Base-by-base conservation (phyloP, 176 grass and related monocot species). In the Paspalum notatum region DNA sequence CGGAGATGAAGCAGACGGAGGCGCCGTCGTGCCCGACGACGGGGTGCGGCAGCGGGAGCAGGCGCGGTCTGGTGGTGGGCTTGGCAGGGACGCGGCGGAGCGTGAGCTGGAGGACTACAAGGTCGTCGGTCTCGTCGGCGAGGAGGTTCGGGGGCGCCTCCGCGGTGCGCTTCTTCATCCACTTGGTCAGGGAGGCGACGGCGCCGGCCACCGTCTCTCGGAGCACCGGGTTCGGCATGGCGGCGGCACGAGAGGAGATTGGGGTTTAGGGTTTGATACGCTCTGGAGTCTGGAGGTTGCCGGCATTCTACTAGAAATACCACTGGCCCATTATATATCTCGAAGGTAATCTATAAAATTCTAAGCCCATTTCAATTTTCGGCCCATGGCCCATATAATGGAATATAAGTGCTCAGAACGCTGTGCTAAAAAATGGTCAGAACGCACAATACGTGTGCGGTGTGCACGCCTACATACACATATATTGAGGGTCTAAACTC, bases 1-100 rank as follows among this genome's bases (percentile, higher is more conserved):
- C 87, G 51, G 86, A 69, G 83, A 95, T 80, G 90, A 92, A 37
- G 74, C 80, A 90, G 45, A 90, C 38, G 80, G 91, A 93, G 55
- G 85, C 63, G 41, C 80, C 73, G 6, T 45, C 38, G 71, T 72
- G 77, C 26, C 8, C 24, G 63, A 78, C 12, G 49, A 95, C 49
- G 39, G 85, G 51, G 59, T 95, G 85, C 18, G 90, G 93, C 52
- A 90, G 61, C 56, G 82, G 85, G 27, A 92, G 81, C 1, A 90
- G 85, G 71, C 41, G 55, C 16, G 93, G 93, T 56, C 69, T 92
- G 66, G 55, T 44, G 44, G 66, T 39, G 43, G 69, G 22, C 22
- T 68, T 57, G 51, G 82, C 26, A 15, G 90, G 93, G 70, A 92
- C 32, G 20, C 78, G 66, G 61, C 79, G 85, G 57, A 92, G 90